Base-by-base conservation (phyloP, 176 grass and related monocot genomes). In the Raddia guianensis region DNA sequence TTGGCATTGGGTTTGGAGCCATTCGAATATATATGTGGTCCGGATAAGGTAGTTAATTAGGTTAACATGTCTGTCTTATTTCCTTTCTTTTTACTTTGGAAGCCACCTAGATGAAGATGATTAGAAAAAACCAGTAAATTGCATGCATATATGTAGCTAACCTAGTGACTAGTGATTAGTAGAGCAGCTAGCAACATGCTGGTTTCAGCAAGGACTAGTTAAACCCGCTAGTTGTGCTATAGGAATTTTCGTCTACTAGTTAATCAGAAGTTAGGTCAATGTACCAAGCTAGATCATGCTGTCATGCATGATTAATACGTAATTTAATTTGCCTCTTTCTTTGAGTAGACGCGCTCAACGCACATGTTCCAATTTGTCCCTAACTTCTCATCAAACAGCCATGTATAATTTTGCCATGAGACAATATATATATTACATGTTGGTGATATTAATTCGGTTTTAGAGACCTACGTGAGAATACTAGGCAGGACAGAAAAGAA, bases 1-100 rank as follows among this genome's bases (percentile, higher is more conserved):
- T 86, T 86, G 76, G 76, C 83, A 73, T 46, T 68, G 27, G 70
- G 34, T 42, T 80, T 80, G 69, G 59, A 75, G 59, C n/a, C 70
- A 75, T 60, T 35, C 49, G 51, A 27, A 1, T 0, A 27, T 27
- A 27, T 68, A 74, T 40, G 12, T 67, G 43, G 60, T 15, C 37
- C 7, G 16, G 19, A 74, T 86, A 80, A 67, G 68, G 42, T 37
- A 45, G 40, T 66, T 50, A 80, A 37, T 73, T 80, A 74, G 76
- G 60, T 32, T 55, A 66, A 66, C 48, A 2, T 21, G 21, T 72
- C 45, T 46, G 47, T 34, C 12, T 37, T 19, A 3, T 42, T 18
- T 47, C 8, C 7, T 56, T 12, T 37, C 51, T 27, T 7, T 50
- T 21, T 49, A 53, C 12, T 73, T 73, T 74, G 33, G 51, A 71